Evolutionary conservation across 139 green algal species (phyloP).

Genomic region (Limnomonas spitsbergensis): DNA sequence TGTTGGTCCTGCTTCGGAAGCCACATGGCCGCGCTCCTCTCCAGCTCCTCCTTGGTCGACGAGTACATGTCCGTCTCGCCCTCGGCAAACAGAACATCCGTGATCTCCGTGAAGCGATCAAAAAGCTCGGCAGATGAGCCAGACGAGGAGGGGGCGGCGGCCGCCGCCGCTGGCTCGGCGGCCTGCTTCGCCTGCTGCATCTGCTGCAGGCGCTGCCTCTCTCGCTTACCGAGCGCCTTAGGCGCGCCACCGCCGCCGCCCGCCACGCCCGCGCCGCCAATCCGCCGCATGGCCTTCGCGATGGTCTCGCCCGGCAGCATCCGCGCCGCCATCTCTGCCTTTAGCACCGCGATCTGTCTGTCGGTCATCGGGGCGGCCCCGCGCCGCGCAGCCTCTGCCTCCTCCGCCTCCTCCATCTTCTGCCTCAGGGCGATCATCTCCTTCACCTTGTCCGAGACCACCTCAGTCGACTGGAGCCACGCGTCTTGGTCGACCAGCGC

Average conservation of each 20-base stretch:
- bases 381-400: too few relatives aligned
- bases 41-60: constrained; percentile 7
- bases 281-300: background rate
- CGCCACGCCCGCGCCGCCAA: background rate
- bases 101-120: constrained; percentile 2
- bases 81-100: constrained; percentile 3
- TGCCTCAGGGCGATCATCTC: background rate
- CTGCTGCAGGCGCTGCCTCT: background rate
- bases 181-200: background rate
- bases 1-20: constrained; percentile 7
- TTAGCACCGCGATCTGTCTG: background rate
- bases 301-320: background rate
- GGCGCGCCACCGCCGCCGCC: background rate
- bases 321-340: background rate
- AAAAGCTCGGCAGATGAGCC: too few relatives aligned
- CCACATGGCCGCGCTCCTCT: background rate
- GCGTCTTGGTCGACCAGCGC: background rate
- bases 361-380: background rate
- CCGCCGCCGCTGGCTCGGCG: background rate
- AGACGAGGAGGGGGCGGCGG: too few relatives aligned
- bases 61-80: constrained; percentile 13
- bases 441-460: background rate
- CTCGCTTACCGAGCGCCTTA: constrained; percentile 1
- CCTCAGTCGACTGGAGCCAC: background rate
- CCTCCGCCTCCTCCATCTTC: background rate